phyloP scores from a whole-genome alignment of 139 green algal species.

The Edaphochlamys debaryana region DNA sequence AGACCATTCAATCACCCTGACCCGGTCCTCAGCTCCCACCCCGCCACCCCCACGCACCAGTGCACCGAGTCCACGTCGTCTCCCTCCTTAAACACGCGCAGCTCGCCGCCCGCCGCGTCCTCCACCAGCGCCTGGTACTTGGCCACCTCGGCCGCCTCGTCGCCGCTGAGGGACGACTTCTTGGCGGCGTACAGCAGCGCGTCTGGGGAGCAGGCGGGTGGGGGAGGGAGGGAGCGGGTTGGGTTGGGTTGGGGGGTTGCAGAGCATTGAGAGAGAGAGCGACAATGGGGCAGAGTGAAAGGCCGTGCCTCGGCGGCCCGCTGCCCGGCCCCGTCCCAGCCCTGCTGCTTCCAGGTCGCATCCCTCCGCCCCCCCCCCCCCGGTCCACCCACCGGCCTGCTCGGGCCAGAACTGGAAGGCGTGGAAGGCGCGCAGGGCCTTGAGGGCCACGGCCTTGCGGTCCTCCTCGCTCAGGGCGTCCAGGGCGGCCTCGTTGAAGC shows the following conservation, averaged over 20 bases:
- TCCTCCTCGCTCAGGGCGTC: slow-evolving; percentile 25
- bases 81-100: slow-evolving; percentile 45
- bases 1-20: too few species aligned
- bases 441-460: slow-evolving; percentile 26
- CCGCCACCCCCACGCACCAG: slow-evolving; percentile 38
- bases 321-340: not conserved
- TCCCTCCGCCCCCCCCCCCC: too few species aligned
- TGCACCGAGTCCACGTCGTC: slow-evolving; percentile 54
- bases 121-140: slow-evolving; percentile 44
- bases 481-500: slow-evolving; percentile 51
- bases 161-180: not conserved
- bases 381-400: slow-evolving; percentile 35
- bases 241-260: not conserved
- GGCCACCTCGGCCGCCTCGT: slow-evolving; percentile 46
- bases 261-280: too few species aligned
- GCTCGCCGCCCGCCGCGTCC: slow-evolving; percentile 46
- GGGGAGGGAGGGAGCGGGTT: not conserved
- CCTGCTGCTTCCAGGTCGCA: not conserved
- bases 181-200: slow-evolving; percentile 57
- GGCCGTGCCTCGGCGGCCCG: too few species aligned
- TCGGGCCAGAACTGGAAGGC: slow-evolving; percentile 60
- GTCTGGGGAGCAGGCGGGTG: too few species aligned
- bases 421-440: slow-evolving; percentile 42
- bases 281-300: too few species aligned
- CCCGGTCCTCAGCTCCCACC: not conserved